These are phyloP conservation scores for Kregervanrija pseudodelftensis DNA, from an alignment of 805 yeast species.

Conservation along the genomic window DNA sequence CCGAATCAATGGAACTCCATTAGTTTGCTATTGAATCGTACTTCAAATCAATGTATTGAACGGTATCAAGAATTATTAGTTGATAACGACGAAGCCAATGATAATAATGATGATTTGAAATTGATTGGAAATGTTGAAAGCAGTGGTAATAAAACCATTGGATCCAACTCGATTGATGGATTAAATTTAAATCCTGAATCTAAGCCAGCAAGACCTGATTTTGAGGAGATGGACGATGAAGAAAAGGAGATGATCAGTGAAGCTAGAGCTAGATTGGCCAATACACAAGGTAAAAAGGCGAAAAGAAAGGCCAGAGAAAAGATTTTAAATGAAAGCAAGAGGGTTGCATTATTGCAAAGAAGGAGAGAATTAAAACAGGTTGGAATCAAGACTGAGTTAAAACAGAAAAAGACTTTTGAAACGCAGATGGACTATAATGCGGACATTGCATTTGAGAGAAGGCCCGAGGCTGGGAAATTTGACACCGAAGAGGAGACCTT, in stretches of 20 bases:
- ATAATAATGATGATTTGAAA: slow-evolving; percentile 15
- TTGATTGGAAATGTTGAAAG: slow-evolving; percentile 17
- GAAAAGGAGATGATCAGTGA: slow-evolving; percentile 92
- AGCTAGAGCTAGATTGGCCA: slow-evolving; percentile 85
- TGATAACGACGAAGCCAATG: slow-evolving; percentile 29
- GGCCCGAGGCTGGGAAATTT: slow-evolving; percentile 60
- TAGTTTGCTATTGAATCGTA: slow-evolving; percentile 72
- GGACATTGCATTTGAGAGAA: slow-evolving; percentile 73
- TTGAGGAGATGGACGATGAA: slow-evolving; percentile 74
- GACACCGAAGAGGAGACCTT: slow-evolving; percentile 56
- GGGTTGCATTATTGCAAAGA: slow-evolving; percentile 70
- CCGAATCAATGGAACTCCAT: slow-evolving; percentile 96
- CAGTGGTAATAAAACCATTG: background rate
- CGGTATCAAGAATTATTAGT: slow-evolving; percentile 70
- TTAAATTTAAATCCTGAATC: slow-evolving; percentile 70
- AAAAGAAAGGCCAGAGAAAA: slow-evolving; percentile 83
- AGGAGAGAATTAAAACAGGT: slow-evolving; percentile 78
- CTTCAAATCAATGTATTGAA: slow-evolving; percentile 82
- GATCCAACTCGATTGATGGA: slow-evolving; percentile 36
- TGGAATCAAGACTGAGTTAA: slow-evolving; percentile 49
- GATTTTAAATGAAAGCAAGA: slow-evolving; percentile 67
- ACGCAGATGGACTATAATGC: slow-evolving; percentile 75
- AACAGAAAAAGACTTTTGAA: slow-evolving; percentile 44
- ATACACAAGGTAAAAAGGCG: slow-evolving; percentile 92
- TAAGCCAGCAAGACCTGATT: slow-evolving; percentile 76